Evolutionary conservation across 2,329 filamentous ascomycete genomes (phyloP), one percentile per base, ranked within the genome.

Genomic region (Ophiostoma sp.): DNA sequence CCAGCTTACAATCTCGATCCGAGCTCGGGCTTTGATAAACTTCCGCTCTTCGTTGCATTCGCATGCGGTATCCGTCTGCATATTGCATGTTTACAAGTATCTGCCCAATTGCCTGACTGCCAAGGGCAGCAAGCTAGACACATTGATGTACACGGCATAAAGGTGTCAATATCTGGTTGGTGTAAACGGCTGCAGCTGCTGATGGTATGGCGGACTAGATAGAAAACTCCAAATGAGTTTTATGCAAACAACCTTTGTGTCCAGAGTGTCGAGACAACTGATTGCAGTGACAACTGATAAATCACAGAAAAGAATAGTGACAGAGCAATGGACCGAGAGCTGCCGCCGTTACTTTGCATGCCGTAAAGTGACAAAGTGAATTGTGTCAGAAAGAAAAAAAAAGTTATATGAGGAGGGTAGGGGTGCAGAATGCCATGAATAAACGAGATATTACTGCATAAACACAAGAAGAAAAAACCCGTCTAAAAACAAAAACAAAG

Each of bases 361-460:
- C 20, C 44, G 44, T 48, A 44, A 7, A 48, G 17, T 48, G 44
- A n/a, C 20, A 48, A 20, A 17, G 17, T 17, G 17, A 8, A 48
- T 20, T 1, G 17, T 20, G 44, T 7, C 4, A 48, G 17, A 48
- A n/a, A 48, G 7, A 0, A 48, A 31, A 27, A 15, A 8, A 57
- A n/a, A 27, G 17, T 57, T 31, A 27, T 48, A 57, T 57, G 52
- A 57, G 52, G n/a, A 57, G 52, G 52, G 52, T 57, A 57, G 52
- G 52, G 52, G 27, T 27, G 11, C 52, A 57, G 17, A 48, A 57
- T 23, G 52, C 4, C n/a, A 57, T 27, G 52, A 57, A 57, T 57
- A 57, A 31, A 57, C 23, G 23, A 57, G 52, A 57, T 57, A 57
- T 57, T 8, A 57, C 23, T 31, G 27, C 52, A 57, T 57, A 27